These are phyloP conservation scores for Umbilicus rupestris DNA, from an alignment of 164 flowering plant genomes.

Conservation along the genomic window DNA sequence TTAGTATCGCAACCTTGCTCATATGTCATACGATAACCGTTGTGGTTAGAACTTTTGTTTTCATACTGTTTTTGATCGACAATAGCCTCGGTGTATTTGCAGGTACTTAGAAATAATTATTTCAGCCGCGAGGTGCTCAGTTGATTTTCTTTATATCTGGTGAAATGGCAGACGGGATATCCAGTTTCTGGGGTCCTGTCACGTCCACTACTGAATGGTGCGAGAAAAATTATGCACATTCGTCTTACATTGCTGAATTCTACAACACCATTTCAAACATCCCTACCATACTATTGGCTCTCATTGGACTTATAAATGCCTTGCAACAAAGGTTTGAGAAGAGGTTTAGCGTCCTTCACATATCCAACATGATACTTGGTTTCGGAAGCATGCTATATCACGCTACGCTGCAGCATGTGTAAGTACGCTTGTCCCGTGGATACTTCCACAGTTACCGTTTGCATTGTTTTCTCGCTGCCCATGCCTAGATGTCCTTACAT, in stretches of 20 bases:
- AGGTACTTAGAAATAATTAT: not conserved
- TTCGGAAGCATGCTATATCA: conserved; percentile 81
- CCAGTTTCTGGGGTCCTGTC: conserved; percentile 90
- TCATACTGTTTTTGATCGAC: not conserved
- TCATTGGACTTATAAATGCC: conserved; percentile 69
- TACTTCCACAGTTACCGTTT: not conserved
- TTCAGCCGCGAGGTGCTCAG: not conserved
- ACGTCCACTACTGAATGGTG: conserved; percentile 79
- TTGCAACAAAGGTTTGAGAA: conserved; percentile 75
- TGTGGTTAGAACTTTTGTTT: not conserved
- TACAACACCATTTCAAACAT: conserved; percentile 70
- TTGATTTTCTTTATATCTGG: not conserved
- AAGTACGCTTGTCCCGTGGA: conserved; percentile 20
- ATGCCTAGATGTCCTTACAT: too few species aligned
- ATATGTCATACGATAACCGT: not conserved
- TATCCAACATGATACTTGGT: conserved; percentile 73
- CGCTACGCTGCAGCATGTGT: conserved; percentile 72
- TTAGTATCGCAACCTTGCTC: not conserved
- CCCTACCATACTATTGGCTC: conserved; percentile 61
- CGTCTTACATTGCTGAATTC: conserved; percentile 73
- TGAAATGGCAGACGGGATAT: conserved; percentile 47
- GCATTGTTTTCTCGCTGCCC: too few species aligned
- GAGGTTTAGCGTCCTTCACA: conserved; percentile 73
- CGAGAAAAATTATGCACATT: conserved; percentile 59
- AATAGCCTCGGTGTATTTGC: not conserved